phyloP scores from a whole-genome alignment of 164 flowering plant genomes.

The Stephania cephalantha region DNA sequence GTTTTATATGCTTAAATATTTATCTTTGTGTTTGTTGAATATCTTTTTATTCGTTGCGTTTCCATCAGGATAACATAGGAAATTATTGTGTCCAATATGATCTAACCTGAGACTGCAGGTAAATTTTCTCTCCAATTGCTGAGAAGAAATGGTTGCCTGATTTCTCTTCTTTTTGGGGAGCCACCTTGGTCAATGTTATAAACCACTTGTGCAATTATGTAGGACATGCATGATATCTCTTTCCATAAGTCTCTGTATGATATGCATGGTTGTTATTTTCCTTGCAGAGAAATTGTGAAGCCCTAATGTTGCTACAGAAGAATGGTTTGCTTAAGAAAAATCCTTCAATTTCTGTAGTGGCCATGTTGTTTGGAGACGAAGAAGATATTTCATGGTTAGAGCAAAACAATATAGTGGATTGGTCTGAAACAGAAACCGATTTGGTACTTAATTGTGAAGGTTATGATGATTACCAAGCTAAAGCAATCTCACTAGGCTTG shows the following conservation, averaged over 20 bases:
- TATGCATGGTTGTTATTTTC: constrained; percentile 3
- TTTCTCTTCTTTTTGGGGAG: background rate
- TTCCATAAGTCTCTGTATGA: background rate
- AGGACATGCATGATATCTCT: background rate
- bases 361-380: constrained; percentile 74
- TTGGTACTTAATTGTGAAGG: constrained; percentile 23
- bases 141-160: background rate
- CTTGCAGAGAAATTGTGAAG: constrained; percentile 86
- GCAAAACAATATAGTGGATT: constrained; percentile 47
- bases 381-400: constrained; percentile 64
- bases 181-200: background rate
- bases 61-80: background rate
- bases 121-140: background rate
- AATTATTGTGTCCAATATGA: background rate
- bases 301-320: constrained; percentile 90
- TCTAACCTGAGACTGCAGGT: background rate
- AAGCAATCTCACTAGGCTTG: constrained; percentile 68
- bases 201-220: background rate
- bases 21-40: background rate
- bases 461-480: constrained; percentile 62
- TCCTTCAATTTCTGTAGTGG: constrained; percentile 63
- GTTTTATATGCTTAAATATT: background rate
- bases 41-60: background rate
- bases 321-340: constrained; percentile 77
- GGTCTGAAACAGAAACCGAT: constrained; percentile 42